phyloP scores from a whole-genome alignment of 164 flowering plant species.

The Vitis labrusca region DNA sequence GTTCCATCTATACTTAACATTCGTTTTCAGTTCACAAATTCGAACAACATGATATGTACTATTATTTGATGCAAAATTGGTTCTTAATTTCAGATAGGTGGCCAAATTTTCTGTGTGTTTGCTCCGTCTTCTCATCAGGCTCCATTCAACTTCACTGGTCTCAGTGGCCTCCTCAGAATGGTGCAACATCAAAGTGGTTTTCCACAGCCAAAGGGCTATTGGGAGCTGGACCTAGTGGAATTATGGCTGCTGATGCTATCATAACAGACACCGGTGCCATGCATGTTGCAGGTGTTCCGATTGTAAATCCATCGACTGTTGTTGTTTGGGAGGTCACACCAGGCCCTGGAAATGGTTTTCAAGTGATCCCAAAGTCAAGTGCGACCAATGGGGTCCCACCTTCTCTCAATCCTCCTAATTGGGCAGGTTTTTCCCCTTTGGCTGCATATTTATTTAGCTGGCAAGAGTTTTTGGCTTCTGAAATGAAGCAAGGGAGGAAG shows the following conservation, averaged over 20 bases:
- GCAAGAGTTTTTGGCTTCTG: conserved; percentile 81
- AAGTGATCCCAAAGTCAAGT: conserved; percentile 66
- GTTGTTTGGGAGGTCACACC: conserved; percentile 99
- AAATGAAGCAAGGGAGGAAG: conserved; percentile 68
- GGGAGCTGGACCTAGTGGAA: conserved; percentile 99
- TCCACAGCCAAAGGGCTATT: conserved; percentile 89
- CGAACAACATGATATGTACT: not conserved
- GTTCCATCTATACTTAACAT: not conserved
- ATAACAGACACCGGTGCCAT: conserved; percentile 91
- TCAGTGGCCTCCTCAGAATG: conserved; percentile 74
- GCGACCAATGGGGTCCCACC: conserved; percentile 71
- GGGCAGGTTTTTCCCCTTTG: conserved; percentile 93
- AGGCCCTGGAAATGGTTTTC: conserved; percentile 90
- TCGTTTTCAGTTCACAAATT: not conserved
- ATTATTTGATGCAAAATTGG: conserved; percentile 22
- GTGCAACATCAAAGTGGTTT: conserved; percentile 76
- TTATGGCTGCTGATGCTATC: conserved; percentile 99
- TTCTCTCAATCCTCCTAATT: conserved; percentile 73
- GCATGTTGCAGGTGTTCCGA: conserved; percentile 99
- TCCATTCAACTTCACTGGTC: conserved; percentile 99
- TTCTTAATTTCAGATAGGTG: conserved; percentile 74
- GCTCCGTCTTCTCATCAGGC: conserved; percentile 98
- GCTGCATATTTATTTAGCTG: conserved; percentile 95
- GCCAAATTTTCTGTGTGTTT: conserved; percentile 97
- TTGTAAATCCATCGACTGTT: conserved; percentile 97